Base-by-base conservation (phyloP, 1,284 basidiomycete species). In the Pascua sp. region DNA sequence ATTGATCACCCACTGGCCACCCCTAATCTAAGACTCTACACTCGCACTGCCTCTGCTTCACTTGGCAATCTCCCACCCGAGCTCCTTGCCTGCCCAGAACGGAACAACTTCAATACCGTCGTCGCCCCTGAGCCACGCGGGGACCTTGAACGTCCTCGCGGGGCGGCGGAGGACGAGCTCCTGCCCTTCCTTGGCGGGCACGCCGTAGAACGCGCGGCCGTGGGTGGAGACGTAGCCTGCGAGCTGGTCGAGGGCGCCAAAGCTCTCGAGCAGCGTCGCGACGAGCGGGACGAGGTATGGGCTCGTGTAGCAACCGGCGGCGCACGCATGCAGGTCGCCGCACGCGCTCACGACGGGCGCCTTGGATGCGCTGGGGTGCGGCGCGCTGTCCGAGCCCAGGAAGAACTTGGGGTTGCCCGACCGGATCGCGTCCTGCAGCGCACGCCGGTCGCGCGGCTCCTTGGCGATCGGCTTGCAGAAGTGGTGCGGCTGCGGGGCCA, bases 381-480 rank as follows among this genome's bases (percentile, higher is more conserved):
- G 96, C 1, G 96, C 96, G 38, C 90, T 94, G 78, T 99, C 96
- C 16, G 92, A 96, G 15, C 96, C 96, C 47, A 99, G 82, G 85
- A 99, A 99, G 80, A 98, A 98, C 57, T 91, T 87, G 2, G 91
- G 88, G 76, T 97, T 91, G 2, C 95, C 91, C 79, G 89, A 85
- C 60, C 80, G 81, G 54, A 98, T 84, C 42, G 94, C 86, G 18
- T 89, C 84, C 55, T 86, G 85, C 54, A 99, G 79, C 11, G 96
- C 94, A 65, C 84, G 78, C 36, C 95, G 83, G 76, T 99, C 96
- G 64, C 90, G 87, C 5, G 94, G 94, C 69, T 86, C 93, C 78
- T 99, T 99, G 36, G 96, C 95, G 18, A 99, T 90, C 0, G 96
- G 96, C 78, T 98, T 99, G 83, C 96, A 98, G 76, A 90, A 99